A percentile compares a stretch with the other conserved stretches of the same genome.
Evolutionary conservation across 2,329 filamentous ascomycete genomes (phyloP).

Genomic region (Curvularia hawaiiensis): DNA sequence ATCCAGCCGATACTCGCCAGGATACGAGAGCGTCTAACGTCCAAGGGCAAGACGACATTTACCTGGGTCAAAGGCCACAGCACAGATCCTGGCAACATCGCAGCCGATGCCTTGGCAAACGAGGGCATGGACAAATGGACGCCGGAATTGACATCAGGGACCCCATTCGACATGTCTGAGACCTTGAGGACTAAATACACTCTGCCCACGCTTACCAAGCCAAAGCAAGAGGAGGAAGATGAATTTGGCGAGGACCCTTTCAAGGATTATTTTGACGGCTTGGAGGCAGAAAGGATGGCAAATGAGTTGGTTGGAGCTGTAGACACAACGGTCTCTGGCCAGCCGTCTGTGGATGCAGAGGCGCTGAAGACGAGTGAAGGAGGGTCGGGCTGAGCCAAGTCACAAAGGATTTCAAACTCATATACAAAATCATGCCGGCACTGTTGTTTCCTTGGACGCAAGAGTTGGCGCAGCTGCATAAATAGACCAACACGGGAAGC

Average conservation of each 20-base stretch:
- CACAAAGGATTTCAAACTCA: neutral
- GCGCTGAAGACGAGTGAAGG: neutral
- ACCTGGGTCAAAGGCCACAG: conserved; percentile 91
- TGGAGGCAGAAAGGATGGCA: neutral
- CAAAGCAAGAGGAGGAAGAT: neutral
- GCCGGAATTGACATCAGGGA: conserved; percentile 2
- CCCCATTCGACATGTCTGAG: conserved; percentile 9
- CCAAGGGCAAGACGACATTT: conserved; percentile 67
- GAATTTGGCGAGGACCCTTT: conserved; percentile 1
- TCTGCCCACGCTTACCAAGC: neutral
- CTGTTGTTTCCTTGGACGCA: neutral
- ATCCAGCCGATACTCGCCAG: conserved; percentile 72
- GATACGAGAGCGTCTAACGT: conserved; percentile 69
- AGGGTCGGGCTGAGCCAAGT: neutral
- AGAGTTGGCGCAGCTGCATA: neutral
- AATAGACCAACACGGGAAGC: neutral
- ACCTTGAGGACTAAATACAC: conserved; percentile 10
- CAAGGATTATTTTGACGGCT: neutral
- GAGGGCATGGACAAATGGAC: conserved; percentile 11
- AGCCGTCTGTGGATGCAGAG: neutral
- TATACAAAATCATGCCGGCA: neutral
- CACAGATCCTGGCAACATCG: conserved; percentile 73
- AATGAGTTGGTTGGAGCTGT: neutral
- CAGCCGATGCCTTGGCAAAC: conserved; percentile 65
- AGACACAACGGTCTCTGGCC: neutral